Conservation (phyloP, 2,329 filamentous ascomycete genomes). For the Cadophora sp. region DNA sequence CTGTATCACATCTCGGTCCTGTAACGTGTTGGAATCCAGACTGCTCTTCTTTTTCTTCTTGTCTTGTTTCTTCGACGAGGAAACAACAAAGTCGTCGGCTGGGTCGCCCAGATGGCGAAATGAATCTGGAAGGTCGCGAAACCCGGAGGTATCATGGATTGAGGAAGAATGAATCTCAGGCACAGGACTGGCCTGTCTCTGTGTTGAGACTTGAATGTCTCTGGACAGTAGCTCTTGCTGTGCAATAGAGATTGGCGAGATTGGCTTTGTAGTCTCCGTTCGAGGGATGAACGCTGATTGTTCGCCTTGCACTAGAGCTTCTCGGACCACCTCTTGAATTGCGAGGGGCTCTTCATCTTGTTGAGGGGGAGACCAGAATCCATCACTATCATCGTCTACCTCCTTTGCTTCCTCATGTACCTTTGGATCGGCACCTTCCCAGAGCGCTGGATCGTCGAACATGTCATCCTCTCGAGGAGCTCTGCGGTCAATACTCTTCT, state of each 20-base stretch:
- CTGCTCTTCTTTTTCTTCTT: constrained; percentile 27
- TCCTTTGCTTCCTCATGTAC: constrained; percentile 39
- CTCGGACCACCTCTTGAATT: not conserved
- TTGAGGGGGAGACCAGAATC: constrained; percentile 47
- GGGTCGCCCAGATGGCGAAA: constrained; percentile 22
- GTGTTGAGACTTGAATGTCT: not conserved
- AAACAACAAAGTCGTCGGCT: constrained; percentile 24
- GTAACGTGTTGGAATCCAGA: not conserved
- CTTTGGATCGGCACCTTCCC: constrained; percentile 52
- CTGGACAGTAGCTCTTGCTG: not conserved
- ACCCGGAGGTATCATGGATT: not conserved
- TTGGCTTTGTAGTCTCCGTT: constrained; percentile 1
- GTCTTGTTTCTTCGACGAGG: constrained; percentile 30
- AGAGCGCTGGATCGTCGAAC: constrained; percentile 53
- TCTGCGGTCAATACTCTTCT: constrained; percentile 51
- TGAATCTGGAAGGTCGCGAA: constrained; percentile 7
- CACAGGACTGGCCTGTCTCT: not conserved
- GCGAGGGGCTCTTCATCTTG: constrained; percentile 24
- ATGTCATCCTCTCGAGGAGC: constrained; percentile 52
- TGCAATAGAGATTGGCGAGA: constrained; percentile 1
- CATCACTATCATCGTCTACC: constrained; percentile 38
- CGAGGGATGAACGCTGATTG: not conserved
- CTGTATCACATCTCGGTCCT: constrained; percentile 11
- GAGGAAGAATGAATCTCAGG: not conserved
- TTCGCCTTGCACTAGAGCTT: not conserved